These are phyloP conservation scores for Fusarium albosuccineum DNA, from an alignment of 2,329 filamentous ascomycete genomes.

Conservation along the genomic window DNA sequence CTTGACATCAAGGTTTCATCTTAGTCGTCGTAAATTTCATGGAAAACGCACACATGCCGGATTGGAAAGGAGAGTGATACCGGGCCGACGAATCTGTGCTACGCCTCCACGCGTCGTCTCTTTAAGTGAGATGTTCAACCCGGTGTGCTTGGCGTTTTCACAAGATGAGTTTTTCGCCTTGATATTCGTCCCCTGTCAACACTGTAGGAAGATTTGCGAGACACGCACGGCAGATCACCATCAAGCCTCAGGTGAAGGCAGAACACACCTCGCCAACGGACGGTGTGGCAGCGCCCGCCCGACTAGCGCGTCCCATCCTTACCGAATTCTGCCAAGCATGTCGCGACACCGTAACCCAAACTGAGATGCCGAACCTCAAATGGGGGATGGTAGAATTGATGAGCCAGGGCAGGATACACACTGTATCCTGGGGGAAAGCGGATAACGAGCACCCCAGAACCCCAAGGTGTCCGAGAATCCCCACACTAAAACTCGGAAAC, in stretches of 20 bases:
- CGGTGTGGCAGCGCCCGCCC: slow-evolving; percentile 20
- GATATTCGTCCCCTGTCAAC: slow-evolving; percentile 17
- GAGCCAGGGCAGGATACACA: background rate
- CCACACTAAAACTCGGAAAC: slow-evolving; percentile 22
- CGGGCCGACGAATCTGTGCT: slow-evolving; percentile 13
- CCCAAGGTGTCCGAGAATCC: slow-evolving; percentile 14
- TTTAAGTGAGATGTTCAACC: background rate
- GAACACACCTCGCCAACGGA: slow-evolving; percentile 29
- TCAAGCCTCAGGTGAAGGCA: slow-evolving; percentile 37
- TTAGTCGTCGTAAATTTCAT: background rate
- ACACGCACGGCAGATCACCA: slow-evolving; percentile 35
- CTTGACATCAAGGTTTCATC: background rate
- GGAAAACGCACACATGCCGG: background rate
- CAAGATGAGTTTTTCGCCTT: slow-evolving; percentile 8
- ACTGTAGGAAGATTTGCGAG: slow-evolving; percentile 26
- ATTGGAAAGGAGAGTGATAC: slow-evolving; percentile 4
- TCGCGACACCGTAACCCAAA: slow-evolving; percentile 25
- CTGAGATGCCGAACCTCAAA: slow-evolving; percentile 26
- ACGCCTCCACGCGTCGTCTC: slow-evolving; percentile 15
- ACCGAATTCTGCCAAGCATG: slow-evolving; percentile 34
- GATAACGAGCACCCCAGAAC: slow-evolving; percentile 9
- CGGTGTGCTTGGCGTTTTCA: slow-evolving; percentile 18
- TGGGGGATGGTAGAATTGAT: slow-evolving; percentile 6
- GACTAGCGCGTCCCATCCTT: slow-evolving; percentile 15
- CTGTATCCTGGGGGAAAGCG: slow-evolving; percentile 16